These are phyloP conservation scores for Globisporangium rhizosaccharum DNA, from an alignment of 352 stramenopile species.

Conservation along the genomic window DNA sequence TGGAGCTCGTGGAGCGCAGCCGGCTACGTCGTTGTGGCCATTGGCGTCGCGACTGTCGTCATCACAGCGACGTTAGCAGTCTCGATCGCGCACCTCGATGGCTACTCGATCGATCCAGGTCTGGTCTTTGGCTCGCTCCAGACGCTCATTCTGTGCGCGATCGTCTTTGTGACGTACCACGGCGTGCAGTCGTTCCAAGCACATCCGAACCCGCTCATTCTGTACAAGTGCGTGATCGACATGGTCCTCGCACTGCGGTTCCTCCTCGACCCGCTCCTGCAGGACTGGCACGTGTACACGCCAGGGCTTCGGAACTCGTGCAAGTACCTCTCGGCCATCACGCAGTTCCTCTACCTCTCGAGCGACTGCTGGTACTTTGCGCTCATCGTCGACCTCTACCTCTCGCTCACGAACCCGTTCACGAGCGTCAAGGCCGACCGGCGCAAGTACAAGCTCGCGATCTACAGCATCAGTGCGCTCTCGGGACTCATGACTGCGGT, in stretches of 20 bases:
- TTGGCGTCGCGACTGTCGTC: constrained; percentile 40
- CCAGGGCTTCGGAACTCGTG: constrained; percentile 27
- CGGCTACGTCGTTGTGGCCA: constrained; percentile 34
- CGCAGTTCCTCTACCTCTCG: constrained; percentile 72
- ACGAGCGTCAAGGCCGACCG: constrained; percentile 71
- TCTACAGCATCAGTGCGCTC: constrained; percentile 37
- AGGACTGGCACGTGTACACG: constrained; percentile 43
- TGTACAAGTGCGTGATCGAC: constrained; percentile 80
- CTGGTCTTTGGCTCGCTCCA: constrained; percentile 73
- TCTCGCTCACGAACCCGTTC: constrained; percentile 81
- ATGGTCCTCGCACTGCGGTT: constrained; percentile 67
- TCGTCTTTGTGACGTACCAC: constrained; percentile 79
- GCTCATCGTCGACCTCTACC: constrained; percentile 68
- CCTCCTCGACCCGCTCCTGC: constrained; percentile 58
- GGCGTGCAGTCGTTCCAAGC: constrained; percentile 69
- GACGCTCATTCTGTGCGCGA: constrained; percentile 57
- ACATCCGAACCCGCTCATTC: constrained; percentile 80
- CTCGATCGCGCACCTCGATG: constrained; percentile 51
- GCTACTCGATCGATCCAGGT: constrained; percentile 77
- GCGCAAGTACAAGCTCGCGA: constrained; percentile 47
- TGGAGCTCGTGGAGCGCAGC: constrained; percentile 40
- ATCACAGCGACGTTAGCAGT: constrained; percentile 34
- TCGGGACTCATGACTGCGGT: constrained; percentile 34
- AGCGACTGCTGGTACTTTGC: constrained; percentile 84
- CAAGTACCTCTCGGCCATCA: constrained; percentile 57